phyloP scores from a whole-genome alignment of 768 basidiomycete species.

The Tylopilus rubrobrunneus region DNA sequence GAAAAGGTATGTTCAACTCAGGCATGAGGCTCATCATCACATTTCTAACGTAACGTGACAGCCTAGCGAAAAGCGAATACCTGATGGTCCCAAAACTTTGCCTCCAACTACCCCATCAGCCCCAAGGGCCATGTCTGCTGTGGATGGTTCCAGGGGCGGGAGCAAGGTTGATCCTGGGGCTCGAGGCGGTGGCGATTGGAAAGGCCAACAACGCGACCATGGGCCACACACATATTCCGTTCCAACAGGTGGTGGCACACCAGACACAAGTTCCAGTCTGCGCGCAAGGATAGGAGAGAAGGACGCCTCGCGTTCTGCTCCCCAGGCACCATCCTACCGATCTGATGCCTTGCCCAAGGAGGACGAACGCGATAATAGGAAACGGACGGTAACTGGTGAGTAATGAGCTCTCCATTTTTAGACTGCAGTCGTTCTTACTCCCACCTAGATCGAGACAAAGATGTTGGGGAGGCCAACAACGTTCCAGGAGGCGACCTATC shows the following conservation, averaged over 20 bases:
- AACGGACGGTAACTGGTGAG: slow-evolving; percentile 68
- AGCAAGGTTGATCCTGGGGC: slow-evolving; percentile 38
- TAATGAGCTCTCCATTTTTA: not conserved
- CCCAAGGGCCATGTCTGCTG: slow-evolving; percentile 65
- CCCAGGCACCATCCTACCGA: slow-evolving; percentile 46
- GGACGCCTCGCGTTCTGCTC: slow-evolving; percentile 39
- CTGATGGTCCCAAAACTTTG: slow-evolving; percentile 52
- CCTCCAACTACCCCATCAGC: slow-evolving; percentile 63
- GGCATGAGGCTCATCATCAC: not conserved
- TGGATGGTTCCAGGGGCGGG: slow-evolving; percentile 37
- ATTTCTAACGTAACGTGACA: slow-evolving; percentile 19
- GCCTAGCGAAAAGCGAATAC: slow-evolving; percentile 52
- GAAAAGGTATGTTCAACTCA: slow-evolving; percentile 53
- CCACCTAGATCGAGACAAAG: slow-evolving; percentile 61
- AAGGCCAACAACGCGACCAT: slow-evolving; percentile 37
- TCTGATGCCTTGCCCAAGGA: slow-evolving; percentile 45
- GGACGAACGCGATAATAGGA: slow-evolving; percentile 65
- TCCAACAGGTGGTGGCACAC: slow-evolving; percentile 17
- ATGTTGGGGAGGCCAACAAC: slow-evolving; percentile 37
- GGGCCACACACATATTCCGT: slow-evolving; percentile 22
- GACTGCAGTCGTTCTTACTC: slow-evolving; percentile 2
- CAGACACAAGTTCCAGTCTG: slow-evolving; percentile 36
- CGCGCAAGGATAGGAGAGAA: slow-evolving; percentile 62
- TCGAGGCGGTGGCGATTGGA: slow-evolving; percentile 49
- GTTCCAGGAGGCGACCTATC: slow-evolving; percentile 35